phyloP scores from a whole-genome alignment of 2,329 filamentous ascomycete genomes.

The Clarireedia homoeocarpa region DNA sequence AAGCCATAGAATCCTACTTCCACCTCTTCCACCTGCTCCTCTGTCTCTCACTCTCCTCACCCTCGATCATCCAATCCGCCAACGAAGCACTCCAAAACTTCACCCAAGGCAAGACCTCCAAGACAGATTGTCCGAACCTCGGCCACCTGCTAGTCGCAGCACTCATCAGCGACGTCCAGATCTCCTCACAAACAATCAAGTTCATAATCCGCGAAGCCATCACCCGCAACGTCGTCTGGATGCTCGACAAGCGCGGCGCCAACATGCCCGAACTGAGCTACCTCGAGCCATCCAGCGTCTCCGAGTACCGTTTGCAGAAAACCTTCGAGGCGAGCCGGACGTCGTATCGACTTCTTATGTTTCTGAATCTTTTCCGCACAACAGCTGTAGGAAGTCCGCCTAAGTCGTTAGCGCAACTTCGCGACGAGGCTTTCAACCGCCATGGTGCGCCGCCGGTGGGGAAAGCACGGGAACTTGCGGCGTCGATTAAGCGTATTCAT shows the following conservation, averaged over 20 bases:
- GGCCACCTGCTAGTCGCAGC: conserved; percentile 40
- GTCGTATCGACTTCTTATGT: conserved; percentile 45
- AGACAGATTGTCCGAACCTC: conserved; percentile 38
- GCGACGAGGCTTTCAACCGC: conserved; percentile 38
- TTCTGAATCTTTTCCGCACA: conserved; percentile 41
- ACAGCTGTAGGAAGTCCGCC: conserved; percentile 33
- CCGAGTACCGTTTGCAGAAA: conserved; percentile 38
- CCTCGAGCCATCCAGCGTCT: conserved; percentile 35
- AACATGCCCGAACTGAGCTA: conserved; percentile 38
- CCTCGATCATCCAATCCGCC: conserved; percentile 32
- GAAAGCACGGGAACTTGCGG: conserved; percentile 33
- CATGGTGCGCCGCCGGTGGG: conserved; percentile 39
- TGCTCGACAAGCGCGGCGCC: conserved; percentile 32
- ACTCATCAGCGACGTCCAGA: conserved; percentile 37
- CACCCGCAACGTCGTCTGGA: conserved; percentile 44
- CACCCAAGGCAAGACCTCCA: conserved; percentile 33
- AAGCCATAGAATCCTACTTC: conserved; percentile 46
- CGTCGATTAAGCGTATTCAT: conserved; percentile 38
- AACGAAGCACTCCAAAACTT: conserved; percentile 35
- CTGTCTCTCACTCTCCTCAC: conserved; percentile 35
- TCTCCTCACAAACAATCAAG: conserved; percentile 34
- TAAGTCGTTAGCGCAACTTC: conserved; percentile 32
- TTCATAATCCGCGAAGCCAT: conserved; percentile 41
- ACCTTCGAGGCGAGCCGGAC: conserved; percentile 40
- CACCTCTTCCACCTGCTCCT: conserved; percentile 44